Base-by-base conservation (phyloP, 2,329 filamentous ascomycete species). In the Sphaceloma murrayae region DNA sequence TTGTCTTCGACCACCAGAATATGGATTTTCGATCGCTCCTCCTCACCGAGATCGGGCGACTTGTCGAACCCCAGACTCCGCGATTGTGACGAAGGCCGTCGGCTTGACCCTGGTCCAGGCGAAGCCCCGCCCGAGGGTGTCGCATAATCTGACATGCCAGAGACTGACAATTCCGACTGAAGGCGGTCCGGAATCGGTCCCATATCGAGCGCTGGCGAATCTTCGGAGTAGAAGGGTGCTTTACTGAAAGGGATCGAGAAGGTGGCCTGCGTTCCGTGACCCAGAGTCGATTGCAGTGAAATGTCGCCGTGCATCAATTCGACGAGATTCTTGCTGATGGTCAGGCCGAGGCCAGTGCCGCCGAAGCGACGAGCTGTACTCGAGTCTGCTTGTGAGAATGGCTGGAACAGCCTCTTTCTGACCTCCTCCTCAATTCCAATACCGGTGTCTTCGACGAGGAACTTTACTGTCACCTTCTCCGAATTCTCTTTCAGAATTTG, bases 371-470 rank as follows among this genome's bases (percentile, higher is more conserved):
- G 70, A 13, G 83, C 82, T 0, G 84, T 88, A 3, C 82, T 87
- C 1, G 82, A 77, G 56, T 89, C 85, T 3, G 83, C 84, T 60
- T 91, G 85, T 49, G 78, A 84, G 60, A 89, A 91, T 0, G 85
- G 84, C 51, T 81, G 79, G 63, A 89, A 91, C 1, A 89, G 67
- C 27, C 74, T 74, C 54, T 78, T 78, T 13, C 77, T 73, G 4
- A 87, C 81, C 46, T 85, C 80, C 36, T 87, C 80, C 51, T 86
- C 80, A 22, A 89, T 88, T 3, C 84, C 84, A 40, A 89, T 87
- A 0, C 85, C 84, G 0, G 81, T 85, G 52, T 91, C 85, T 58
- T 83, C 75, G 4, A 91, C 73, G 0, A 74, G 73, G 53, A 89
- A 88, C 39, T 75, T 76, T 31, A 88, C 73, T 32, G 78, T 74